phyloP scores from a whole-genome alignment of 345 rosid genomes.

The Populus ilicifolia region DNA sequence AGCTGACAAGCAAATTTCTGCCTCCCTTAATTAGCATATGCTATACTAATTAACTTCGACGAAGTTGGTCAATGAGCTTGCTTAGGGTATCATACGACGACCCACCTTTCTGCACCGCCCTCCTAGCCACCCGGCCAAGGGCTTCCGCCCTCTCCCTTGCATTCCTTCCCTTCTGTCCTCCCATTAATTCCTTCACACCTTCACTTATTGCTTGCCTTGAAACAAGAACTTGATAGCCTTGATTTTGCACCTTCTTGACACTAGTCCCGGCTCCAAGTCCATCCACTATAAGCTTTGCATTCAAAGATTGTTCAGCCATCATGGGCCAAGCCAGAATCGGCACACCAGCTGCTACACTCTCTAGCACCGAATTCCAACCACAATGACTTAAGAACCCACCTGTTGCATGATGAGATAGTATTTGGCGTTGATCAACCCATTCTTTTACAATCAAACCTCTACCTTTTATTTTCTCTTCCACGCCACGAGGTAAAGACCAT shows the following conservation, averaged over 20 bases:
- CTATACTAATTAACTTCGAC: background rate
- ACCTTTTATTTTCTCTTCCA: slow-evolving; percentile 8
- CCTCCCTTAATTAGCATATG: background rate
- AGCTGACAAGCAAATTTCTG: background rate
- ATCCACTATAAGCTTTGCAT: slow-evolving; percentile 18
- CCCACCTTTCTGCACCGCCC: slow-evolving; percentile 14
- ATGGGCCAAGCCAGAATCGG: slow-evolving; percentile 26
- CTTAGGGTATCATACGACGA: slow-evolving; percentile 8
- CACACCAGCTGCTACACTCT: slow-evolving; percentile 17
- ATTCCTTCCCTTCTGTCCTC: slow-evolving; percentile 13
- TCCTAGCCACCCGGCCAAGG: slow-evolving; percentile 14
- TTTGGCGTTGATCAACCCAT: slow-evolving; percentile 25
- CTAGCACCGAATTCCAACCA: slow-evolving; percentile 23
- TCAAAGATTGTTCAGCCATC: slow-evolving; percentile 26
- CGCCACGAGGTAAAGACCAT: background rate
- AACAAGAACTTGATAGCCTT: background rate
- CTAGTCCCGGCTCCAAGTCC: slow-evolving; percentile 24
- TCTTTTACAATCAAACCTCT: slow-evolving; percentile 22
- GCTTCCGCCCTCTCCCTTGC: slow-evolving; percentile 18
- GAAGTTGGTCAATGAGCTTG: slow-evolving; percentile 14
- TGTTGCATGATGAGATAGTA: slow-evolving; percentile 9
- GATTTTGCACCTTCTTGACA: background rate
- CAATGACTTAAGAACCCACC: slow-evolving; percentile 30
- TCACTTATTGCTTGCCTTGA: slow-evolving; percentile 5
- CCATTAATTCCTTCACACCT: slow-evolving; percentile 26